Evolutionary conservation across 305 asterid genomes (phyloP).

Genomic region (Solanum hybrid): DNA sequence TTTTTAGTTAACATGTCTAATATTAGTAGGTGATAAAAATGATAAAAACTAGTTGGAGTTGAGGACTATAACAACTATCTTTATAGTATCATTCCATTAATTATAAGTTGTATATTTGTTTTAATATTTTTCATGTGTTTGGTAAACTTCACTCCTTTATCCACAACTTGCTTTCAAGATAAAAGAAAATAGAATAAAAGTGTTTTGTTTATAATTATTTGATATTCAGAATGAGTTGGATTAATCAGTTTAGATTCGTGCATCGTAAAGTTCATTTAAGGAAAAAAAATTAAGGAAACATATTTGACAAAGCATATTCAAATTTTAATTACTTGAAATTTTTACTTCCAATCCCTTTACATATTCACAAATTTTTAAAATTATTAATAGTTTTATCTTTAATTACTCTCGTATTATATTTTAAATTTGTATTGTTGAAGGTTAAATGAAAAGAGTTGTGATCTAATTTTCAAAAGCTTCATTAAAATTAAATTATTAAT

Average conservation of each 20-base stretch:
- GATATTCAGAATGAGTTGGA: neutral
- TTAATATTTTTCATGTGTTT: neutral
- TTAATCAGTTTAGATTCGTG: neutral
- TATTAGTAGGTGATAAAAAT: neutral
- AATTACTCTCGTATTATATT: neutral
- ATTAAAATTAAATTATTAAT: neutral
- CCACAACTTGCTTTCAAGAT: neutral
- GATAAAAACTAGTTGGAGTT: neutral
- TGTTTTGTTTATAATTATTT: neutral
- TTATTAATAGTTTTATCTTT: neutral
- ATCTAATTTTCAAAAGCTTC: neutral
- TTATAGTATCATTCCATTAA: neutral
- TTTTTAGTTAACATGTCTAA: neutral
- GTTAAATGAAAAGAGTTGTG: neutral
- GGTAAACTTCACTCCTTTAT: neutral
- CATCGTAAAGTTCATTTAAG: neutral
- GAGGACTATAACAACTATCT: neutral
- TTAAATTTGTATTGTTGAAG: neutral
- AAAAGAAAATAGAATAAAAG: neutral
- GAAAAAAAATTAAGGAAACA: neutral
- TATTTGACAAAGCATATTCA: neutral
- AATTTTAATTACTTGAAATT: neutral
- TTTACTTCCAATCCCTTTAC: neutral
- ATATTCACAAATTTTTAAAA: neutral
- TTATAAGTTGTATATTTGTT: neutral